Evolutionary conservation across 148 eudicot species (phyloP).

Genomic region (Persicaria maculosa): DNA sequence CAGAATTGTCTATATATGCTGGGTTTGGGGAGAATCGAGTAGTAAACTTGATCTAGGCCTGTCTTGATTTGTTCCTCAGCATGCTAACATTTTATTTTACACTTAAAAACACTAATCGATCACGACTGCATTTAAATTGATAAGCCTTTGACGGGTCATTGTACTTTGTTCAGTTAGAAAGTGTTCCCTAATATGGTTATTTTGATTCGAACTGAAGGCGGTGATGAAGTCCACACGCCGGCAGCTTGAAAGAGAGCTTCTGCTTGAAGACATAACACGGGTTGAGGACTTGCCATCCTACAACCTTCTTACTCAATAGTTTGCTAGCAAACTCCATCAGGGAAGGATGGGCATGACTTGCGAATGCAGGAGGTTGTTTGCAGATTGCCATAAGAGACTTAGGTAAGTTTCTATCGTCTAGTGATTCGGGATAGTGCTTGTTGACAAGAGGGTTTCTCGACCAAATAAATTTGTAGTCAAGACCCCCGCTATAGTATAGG

Average conservation of each 20-base stretch:
- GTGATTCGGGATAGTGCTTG: neutral
- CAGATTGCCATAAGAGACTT: neutral
- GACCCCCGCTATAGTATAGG: too few relatives aligned
- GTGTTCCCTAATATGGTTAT: neutral
- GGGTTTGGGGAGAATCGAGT: neutral
- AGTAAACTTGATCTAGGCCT: neutral
- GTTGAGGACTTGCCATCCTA: constrained; percentile 89
- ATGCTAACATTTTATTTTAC: neutral
- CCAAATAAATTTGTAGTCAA: too few relatives aligned
- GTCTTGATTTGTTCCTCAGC: neutral
- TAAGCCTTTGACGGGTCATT: neutral
- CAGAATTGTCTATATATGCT: neutral
- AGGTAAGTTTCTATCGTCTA: neutral
- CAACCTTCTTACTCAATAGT: constrained; percentile 59
- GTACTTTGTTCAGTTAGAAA: neutral
- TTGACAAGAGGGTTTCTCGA: too few relatives aligned
- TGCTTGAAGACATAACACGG: constrained; percentile 61
- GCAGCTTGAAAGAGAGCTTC: constrained; percentile 81
- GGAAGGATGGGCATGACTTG: neutral
- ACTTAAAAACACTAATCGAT: neutral
- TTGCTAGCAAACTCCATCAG: neutral
- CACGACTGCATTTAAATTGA: neutral
- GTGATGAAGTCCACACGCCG: constrained; percentile 98
- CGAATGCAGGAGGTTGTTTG: neutral
- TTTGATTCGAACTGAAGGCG: constrained; percentile 30